phyloP scores from a whole-genome alignment of 176 grass and related monocot genomes.

The Areca catechu region DNA sequence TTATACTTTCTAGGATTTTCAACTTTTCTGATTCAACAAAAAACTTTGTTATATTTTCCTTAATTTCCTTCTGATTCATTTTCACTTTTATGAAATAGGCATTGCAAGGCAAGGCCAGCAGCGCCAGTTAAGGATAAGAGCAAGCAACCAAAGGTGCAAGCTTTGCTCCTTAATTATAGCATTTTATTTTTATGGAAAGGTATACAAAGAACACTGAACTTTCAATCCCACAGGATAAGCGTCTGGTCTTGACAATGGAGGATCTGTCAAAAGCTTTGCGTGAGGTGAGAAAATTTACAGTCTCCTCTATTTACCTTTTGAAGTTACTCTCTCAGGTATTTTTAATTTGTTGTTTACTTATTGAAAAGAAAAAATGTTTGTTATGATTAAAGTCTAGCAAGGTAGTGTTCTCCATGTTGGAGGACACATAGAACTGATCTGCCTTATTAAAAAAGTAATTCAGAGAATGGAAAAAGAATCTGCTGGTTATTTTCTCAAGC shows the following conservation, averaged over 20 bases:
- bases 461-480: too few relatives aligned
- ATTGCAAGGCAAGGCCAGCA: slow-evolving; percentile 87
- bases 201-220: background rate
- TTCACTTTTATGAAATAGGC: slow-evolving; percentile 21
- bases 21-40: too few relatives aligned
- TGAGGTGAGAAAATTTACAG: slow-evolving; percentile 47
- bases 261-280: slow-evolving; percentile 90
- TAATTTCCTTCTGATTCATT: too few relatives aligned
- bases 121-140: slow-evolving; percentile 98
- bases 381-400: too few relatives aligned
- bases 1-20: too few relatives aligned
- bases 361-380: too few relatives aligned
- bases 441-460: too few relatives aligned
- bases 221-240: slow-evolving; percentile 63
- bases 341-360: too few relatives aligned
- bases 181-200: background rate
- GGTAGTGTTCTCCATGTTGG: too few relatives aligned
- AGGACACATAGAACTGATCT: too few relatives aligned
- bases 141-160: slow-evolving; percentile 80
- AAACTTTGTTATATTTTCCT: too few relatives aligned
- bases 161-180: background rate
- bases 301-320: background rate
- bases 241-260: slow-evolving; percentile 91
- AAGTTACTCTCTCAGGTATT: background rate
- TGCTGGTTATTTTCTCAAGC: too few relatives aligned